Evolutionary conservation across 78 protist genomes (phyloP), one percentile per base, ranked within the genome.

Genomic region (Pelomyxa schiedti): DNA sequence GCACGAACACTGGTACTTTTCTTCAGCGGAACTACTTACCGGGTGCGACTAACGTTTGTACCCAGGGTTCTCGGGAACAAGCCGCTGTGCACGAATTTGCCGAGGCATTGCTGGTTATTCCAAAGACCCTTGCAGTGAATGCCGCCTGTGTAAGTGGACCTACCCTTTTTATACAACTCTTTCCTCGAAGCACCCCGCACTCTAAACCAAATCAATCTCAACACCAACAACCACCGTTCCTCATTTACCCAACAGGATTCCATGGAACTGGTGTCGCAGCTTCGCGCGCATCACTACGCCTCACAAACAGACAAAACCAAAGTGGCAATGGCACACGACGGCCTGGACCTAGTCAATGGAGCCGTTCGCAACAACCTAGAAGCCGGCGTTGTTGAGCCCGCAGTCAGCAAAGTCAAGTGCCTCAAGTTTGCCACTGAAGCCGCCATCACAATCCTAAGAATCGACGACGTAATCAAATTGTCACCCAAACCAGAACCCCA

Each of bases 301-400:
- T 78, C 97, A 16, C 99, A 96, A 82, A 76, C 81, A 37, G 90
- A 86, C 58, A 47, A 47, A 16, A 16, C 58, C 58, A 16, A 66
- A 66, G 70, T 9, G 28, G 39, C 8, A 66, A 39, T 66, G 16
- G n/a, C n/a, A 9, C n/a, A 66, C 28, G 6, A 71, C 6, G 97
- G 97, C n/a, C 84, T 94, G 7, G 95, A 94, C 74, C 75, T 94
- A 42, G 29, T 68, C 43, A 63, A 80, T 29, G 92, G 92, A n/a
- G 76, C 28, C 58, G 82, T 87, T 30, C 69, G 90, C 37, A 77
- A 97, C 88, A 94, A 91, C 82, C 9, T 96, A 9, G 69, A n/a
- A 35, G 92, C 88, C 1, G 99, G 99, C 26, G 97, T 98, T 30
- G 66, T 98, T 37, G 99, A 98, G 86, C 99, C 99, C 2, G 88